These are phyloP conservation scores for Penicillium sp. DNA, from an alignment of 2,329 filamentous ascomycete species.

Conservation along the genomic window DNA sequence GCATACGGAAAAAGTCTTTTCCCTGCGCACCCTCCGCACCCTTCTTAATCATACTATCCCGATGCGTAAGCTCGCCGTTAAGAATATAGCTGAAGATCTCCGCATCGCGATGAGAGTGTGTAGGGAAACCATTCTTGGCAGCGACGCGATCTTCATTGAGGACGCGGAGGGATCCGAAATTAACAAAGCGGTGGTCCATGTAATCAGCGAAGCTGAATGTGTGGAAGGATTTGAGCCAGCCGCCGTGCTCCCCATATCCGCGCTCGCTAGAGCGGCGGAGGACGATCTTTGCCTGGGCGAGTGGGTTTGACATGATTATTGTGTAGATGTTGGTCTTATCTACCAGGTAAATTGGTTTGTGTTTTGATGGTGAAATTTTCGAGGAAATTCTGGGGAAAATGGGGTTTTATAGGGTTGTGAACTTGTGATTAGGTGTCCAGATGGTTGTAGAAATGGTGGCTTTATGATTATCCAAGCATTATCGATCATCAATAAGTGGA, in stretches of 20 bases:
- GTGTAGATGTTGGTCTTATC: background rate
- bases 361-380: background rate
- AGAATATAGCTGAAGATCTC: slow-evolving; percentile 89
- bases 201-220: slow-evolving; percentile 78
- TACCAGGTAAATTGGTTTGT: background rate
- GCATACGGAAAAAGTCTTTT: slow-evolving; percentile 69
- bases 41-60: slow-evolving; percentile 78
- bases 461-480: slow-evolving; percentile 21
- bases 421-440: slow-evolving; percentile 7
- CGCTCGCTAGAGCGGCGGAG: slow-evolving; percentile 70
- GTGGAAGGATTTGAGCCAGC: slow-evolving; percentile 86
- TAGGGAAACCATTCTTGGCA: slow-evolving; percentile 73
- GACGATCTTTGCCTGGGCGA: slow-evolving; percentile 68
- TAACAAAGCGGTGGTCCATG: slow-evolving; percentile 65
- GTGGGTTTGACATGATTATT: slow-evolving; percentile 59
- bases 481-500: slow-evolving; percentile 18
- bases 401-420: slow-evolving; percentile 8
- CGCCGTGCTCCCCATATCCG: slow-evolving; percentile 77
- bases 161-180: slow-evolving; percentile 76
- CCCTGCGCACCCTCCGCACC: slow-evolving; percentile 58
- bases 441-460: slow-evolving; percentile 10
- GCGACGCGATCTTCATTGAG: slow-evolving; percentile 86
- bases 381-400: background rate
- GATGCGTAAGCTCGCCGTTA: slow-evolving; percentile 81
- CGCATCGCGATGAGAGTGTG: slow-evolving; percentile 80